Evolutionary conservation across 2,329 filamentous ascomycete species (phyloP).

Genomic region (Ceratocystis alfenasii): DNA sequence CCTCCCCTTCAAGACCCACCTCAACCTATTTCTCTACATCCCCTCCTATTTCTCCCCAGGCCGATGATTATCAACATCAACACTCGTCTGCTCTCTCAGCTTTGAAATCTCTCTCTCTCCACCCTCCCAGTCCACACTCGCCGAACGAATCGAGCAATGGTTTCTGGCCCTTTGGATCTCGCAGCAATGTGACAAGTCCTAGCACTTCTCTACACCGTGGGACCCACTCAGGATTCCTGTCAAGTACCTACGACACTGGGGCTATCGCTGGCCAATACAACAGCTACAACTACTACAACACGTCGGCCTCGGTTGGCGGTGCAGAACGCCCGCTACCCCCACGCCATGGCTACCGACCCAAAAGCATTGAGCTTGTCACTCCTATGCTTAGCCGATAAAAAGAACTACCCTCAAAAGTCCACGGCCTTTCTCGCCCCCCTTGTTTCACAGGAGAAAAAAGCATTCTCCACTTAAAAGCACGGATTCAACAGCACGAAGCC

Average conservation of each 20-base stretch:
- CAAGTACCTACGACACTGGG: constrained; percentile 42
- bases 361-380: constrained; percentile 53
- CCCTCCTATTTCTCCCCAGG: constrained; percentile 38
- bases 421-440: background rate
- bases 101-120: constrained; percentile 42
- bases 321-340: constrained; percentile 47
- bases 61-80: constrained; percentile 29
- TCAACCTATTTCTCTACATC: constrained; percentile 42
- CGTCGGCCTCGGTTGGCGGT: constrained; percentile 27
- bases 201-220: constrained; percentile 40
- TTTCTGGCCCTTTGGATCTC: constrained; percentile 42
- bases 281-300: constrained; percentile 23
- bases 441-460: background rate
- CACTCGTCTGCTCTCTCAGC: constrained; percentile 42
- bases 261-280: constrained; percentile 32
- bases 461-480: constrained; percentile 13
- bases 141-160: constrained; percentile 34
- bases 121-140: constrained; percentile 45
- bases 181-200: constrained; percentile 41
- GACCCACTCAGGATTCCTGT: constrained; percentile 34
- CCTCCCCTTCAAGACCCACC: constrained; percentile 49
- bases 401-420: background rate
- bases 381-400: constrained; percentile 42
- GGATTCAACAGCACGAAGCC: constrained; percentile 19
- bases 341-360: constrained; percentile 45